Evolutionary conservation across 129 eudicot species (phyloP).

Genomic region (Flaveria trinervia): DNA sequence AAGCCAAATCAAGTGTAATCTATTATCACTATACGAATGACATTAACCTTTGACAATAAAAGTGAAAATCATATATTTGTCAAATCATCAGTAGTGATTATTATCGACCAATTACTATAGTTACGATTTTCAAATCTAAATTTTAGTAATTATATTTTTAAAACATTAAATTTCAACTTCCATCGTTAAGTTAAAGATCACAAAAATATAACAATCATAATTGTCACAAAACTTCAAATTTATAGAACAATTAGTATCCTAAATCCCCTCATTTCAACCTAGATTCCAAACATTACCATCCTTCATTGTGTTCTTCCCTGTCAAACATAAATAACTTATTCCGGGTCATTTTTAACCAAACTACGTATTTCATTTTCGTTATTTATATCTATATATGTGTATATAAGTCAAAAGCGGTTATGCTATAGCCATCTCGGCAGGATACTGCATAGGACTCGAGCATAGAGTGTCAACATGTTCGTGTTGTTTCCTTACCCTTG

Average conservation of each 20-base stretch:
- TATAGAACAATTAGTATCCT: constrained; percentile 20
- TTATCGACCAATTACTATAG: no score
- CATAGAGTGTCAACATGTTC: constrained; percentile 55
- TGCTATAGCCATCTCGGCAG: constrained; percentile 61
- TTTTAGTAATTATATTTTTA: background rate
- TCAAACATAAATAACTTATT: constrained; percentile 35
- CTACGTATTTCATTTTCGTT: constrained; percentile 25
- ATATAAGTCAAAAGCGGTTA: constrained; percentile 30
- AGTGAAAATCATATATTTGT: no score
- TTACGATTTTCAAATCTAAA: no score
- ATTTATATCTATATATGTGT: constrained; percentile 25
- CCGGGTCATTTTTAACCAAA: constrained; percentile 33
- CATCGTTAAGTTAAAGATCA: constrained; percentile 3
- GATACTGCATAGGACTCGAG: constrained; percentile 60
- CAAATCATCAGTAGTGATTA: no score
- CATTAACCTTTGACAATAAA: no score
- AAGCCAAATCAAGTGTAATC: no score
- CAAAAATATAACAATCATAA: constrained; percentile 31
- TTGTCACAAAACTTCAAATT: constrained; percentile 25
- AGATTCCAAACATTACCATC: constrained; percentile 16
- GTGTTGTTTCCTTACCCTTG: constrained; percentile 42
- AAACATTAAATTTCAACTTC: background rate
- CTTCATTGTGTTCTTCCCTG: constrained; percentile 18
- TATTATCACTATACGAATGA: no score
- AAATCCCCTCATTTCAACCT: constrained; percentile 32